Evolutionary conservation across 2,329 filamentous ascomycete genomes (phyloP), one percentile per base, ranked within the genome.

Genomic region (Cladosporium sp.): DNA sequence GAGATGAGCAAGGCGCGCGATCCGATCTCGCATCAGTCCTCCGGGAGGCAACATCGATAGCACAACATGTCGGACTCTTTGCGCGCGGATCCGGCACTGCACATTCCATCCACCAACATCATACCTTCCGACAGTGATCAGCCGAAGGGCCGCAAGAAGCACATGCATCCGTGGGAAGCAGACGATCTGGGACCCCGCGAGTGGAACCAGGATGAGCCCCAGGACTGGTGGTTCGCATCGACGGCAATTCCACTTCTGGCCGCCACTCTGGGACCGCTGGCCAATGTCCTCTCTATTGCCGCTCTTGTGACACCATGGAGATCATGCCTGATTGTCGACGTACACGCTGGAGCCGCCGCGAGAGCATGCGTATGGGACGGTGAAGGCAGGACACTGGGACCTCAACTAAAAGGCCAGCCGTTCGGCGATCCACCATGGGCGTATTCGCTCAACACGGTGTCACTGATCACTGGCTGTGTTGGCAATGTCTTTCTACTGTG

Each of bases 231-330:
- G 76, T 77, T 78, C 60, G 76, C 76, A 4, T 74, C 73, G 21
- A 78, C 74, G 4, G 76, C 75, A 21, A 76, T 78, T 15, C 76
- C 76, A 36, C 87, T 97, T 75, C 85, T 95, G 12, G 92, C 93
- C 2, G 93, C 92, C 38, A 92, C 93, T 0, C 85, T 95, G 2
- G 92, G 92, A 0, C 93, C 93, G 0, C 86, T 96, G 11, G 93
- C 93, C 2, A 96, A 93, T 66, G 88, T 95, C 34, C 90, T 95
- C 78, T 94, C 90, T 66, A 92, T 97, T 66, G 92, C 91, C 68
- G 92, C 93, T 8, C 83, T 97, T n/a, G 91, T 92, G 1, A 88
- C 88, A 32, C 87, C 87, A 26, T 97, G 93, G 93, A 84, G 91
- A 67, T 86, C 89, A 75, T 81, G 82, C 59, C 78, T 86, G 5